A percentile compares a stretch with the other conserved stretches of the same genome.
Evolutionary conservation across 73 alveolate genomes (phyloP).

Genomic region (Strombidium stylifer): DNA sequence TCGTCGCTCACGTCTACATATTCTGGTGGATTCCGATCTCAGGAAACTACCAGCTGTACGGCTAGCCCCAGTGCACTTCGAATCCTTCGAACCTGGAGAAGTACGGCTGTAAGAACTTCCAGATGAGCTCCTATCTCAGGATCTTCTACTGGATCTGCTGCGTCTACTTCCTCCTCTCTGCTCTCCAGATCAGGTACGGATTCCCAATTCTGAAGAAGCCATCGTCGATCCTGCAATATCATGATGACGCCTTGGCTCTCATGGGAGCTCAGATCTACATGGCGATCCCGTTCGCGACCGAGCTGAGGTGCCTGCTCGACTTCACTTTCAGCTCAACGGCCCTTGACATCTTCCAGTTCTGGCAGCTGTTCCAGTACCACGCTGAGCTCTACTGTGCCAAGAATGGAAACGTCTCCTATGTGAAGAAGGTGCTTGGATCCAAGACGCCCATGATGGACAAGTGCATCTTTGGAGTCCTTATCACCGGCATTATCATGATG

Average conservation of each 20-base stretch:
- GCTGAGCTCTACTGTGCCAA: constrained; percentile 81
- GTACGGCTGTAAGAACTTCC: constrained; percentile 51
- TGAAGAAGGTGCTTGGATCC: constrained; percentile 33
- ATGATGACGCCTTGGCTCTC: neutral
- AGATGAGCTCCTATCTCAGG: constrained; percentile 31
- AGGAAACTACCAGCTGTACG: constrained; percentile 19
- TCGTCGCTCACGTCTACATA: constrained; percentile 12
- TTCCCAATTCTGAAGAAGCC: constrained; percentile 72
- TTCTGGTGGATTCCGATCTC: constrained; percentile 35
- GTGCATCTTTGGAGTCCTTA: constrained; percentile 69
- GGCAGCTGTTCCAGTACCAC: constrained; percentile 86
- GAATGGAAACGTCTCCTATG: constrained; percentile 55
- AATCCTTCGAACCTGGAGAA: constrained; percentile 1
- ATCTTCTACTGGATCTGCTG: constrained; percentile 83
- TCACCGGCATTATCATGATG: constrained; percentile 56
- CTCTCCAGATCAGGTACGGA: constrained; percentile 90
- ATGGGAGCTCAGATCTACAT: constrained; percentile 75
- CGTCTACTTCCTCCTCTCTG: constrained; percentile 79
- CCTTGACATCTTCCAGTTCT: constrained; percentile 92
- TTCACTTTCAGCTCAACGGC: constrained; percentile 97
- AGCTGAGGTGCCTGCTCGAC: constrained; percentile 88
- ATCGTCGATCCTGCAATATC: constrained; percentile 9
- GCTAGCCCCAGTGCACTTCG: constrained; percentile 26
- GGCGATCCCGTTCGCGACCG: constrained; percentile 92
- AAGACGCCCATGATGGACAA: constrained; percentile 53